Conservation (phyloP, 2,329 filamentous ascomycete species). For the Epicoccum nigrum region DNA sequence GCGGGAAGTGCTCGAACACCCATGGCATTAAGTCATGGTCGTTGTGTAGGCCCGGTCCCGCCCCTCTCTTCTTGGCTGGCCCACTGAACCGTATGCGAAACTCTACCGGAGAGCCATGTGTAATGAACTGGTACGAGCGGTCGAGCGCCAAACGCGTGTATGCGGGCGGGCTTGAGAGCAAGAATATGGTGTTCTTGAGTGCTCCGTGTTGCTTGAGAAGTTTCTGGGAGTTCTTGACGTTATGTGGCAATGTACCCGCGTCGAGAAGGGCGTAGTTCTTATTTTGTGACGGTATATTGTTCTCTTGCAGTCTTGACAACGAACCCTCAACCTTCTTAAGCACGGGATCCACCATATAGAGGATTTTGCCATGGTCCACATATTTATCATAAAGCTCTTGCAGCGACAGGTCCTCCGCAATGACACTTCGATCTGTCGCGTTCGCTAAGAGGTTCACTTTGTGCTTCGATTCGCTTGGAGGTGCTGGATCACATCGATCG, state of each 20-base stretch:
- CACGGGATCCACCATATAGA: constrained; percentile 19
- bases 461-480: constrained; percentile 19
- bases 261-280: constrained; percentile 21
- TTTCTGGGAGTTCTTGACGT: not conserved
- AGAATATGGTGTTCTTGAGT: constrained; percentile 29
- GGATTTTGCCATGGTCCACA: constrained; percentile 28
- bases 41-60: too few species aligned
- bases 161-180: constrained; percentile 15
- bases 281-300: not conserved
- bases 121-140: constrained; percentile 34
- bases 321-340: constrained; percentile 8
- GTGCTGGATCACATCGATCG: constrained; percentile 14
- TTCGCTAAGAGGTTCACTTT: too few species aligned
- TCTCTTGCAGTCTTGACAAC: constrained; percentile 3
- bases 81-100: constrained; percentile 17
- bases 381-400: constrained; percentile 27
- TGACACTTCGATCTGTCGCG: too few species aligned
- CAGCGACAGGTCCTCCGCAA: constrained; percentile 25
- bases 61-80: constrained; percentile 15
- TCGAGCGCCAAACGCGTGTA: constrained; percentile 23
- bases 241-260: not conserved
- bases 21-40: constrained; percentile 14
- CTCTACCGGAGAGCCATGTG: constrained; percentile 30
- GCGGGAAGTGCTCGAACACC: constrained; percentile 35
- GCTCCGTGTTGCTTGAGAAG: constrained; percentile 10